Conservation (phyloP, 2,329 filamentous ascomycete species). For the Pseudogymnoascus destructans region DNA sequence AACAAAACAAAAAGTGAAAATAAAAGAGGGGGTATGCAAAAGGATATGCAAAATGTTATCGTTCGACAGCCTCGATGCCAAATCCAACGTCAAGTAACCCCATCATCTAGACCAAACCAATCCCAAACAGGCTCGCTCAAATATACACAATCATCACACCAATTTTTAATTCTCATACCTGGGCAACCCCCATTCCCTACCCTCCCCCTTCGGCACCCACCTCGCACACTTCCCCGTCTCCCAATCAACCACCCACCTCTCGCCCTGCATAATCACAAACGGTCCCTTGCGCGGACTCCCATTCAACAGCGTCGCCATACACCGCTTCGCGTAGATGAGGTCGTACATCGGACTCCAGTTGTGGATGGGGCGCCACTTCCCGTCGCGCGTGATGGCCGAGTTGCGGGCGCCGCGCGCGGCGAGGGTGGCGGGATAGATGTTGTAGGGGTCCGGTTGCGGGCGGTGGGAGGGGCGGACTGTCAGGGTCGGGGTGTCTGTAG, state of each 20-base stretch:
- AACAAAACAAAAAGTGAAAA: not conserved
- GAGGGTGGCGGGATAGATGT: constrained; percentile 21
- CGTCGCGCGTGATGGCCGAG: constrained; percentile 23
- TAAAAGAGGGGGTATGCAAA: not conserved
- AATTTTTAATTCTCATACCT: not conserved
- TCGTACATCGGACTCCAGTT: constrained; percentile 43
- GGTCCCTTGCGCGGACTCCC: constrained; percentile 44
- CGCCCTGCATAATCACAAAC: constrained; percentile 42
- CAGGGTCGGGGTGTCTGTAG: not conserved
- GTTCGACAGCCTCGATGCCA: not conserved
- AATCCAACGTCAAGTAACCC: not conserved
- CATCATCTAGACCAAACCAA: not conserved
- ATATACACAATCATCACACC: not conserved
- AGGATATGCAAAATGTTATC: not conserved
- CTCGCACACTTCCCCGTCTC: constrained; percentile 40
- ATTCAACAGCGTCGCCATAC: constrained; percentile 45
- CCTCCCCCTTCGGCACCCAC: constrained; percentile 28
- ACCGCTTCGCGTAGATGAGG: constrained; percentile 45
- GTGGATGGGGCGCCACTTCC: constrained; percentile 46
- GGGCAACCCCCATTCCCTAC: not conserved
- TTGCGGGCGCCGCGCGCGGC: not conserved
- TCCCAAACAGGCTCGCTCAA: not conserved
- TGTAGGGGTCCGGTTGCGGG: constrained; percentile 14
- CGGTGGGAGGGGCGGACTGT: not conserved
- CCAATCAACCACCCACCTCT: constrained; percentile 48